Evolutionary conservation across 2,329 filamentous ascomycete genomes (phyloP).

Genomic region (Juglanconis juglandina): DNA sequence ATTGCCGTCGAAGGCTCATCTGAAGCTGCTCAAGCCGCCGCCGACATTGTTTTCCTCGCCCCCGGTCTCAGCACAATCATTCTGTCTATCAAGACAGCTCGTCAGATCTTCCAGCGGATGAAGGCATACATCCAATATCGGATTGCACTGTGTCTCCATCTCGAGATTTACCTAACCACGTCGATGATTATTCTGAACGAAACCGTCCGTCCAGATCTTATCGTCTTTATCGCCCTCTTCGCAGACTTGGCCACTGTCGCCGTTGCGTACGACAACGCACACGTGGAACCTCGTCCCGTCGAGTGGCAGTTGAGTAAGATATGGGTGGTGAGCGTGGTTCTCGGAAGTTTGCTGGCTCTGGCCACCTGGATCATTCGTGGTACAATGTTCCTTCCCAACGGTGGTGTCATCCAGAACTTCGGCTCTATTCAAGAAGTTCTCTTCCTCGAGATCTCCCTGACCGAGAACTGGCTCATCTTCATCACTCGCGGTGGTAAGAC

Average conservation of each 20-base stretch:
- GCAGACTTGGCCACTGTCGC: constrained; percentile 77
- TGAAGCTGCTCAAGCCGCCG: constrained; percentile 68
- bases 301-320: constrained; percentile 82
- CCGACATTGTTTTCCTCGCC: constrained; percentile 72
- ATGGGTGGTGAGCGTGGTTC: constrained; percentile 70
- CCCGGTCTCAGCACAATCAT: constrained; percentile 70
- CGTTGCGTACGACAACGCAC: constrained; percentile 75
- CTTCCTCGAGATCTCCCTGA: constrained; percentile 70
- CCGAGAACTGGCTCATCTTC: constrained; percentile 78
- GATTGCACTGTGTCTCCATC: constrained; percentile 70
- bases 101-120: constrained; percentile 76
- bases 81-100: constrained; percentile 69
- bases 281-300: constrained; percentile 70
- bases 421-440: constrained; percentile 72
- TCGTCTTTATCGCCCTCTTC: constrained; percentile 77
- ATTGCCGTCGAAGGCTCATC: constrained; percentile 70
- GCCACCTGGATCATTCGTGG: constrained; percentile 73
- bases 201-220: constrained; percentile 67
- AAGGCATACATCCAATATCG: constrained; percentile 76
- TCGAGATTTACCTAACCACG: constrained; percentile 73
- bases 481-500: constrained; percentile 71
- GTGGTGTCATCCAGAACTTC: constrained; percentile 72
- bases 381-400: constrained; percentile 64
- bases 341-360: constrained; percentile 64
- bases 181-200: constrained; percentile 80